Conservation (phyloP, 2,329 filamentous ascomycete genomes). For the Mycocentrospora acerina region DNA sequence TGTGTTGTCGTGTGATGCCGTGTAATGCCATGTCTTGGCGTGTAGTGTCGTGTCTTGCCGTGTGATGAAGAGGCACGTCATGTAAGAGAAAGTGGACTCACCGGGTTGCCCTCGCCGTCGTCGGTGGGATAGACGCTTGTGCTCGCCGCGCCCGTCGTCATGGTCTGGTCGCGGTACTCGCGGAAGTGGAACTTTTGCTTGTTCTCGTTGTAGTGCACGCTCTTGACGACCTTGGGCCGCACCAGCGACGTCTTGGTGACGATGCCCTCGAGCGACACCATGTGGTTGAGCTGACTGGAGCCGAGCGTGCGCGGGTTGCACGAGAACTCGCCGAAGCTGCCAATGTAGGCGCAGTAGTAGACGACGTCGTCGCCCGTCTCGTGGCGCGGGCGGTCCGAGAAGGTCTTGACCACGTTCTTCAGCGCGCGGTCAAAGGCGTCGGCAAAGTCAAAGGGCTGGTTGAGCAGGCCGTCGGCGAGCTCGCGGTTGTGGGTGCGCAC, state of each 20-base stretch:
- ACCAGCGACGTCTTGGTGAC: slow-evolving; percentile 96
- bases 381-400: slow-evolving; percentile 72
- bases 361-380: slow-evolving; percentile 74
- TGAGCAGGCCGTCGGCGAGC: slow-evolving; percentile 77
- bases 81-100: slow-evolving; percentile 42
- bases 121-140: slow-evolving; percentile 92
- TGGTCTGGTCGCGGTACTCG: slow-evolving; percentile 95
- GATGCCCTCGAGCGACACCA: slow-evolving; percentile 97
- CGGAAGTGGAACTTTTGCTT: slow-evolving; percentile 85
- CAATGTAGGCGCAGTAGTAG: slow-evolving; percentile 97
- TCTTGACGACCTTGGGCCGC: slow-evolving; percentile 95
- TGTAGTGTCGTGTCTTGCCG: too few species aligned
- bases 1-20: too few species aligned
- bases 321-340: slow-evolving; percentile 90
- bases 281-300: slow-evolving; percentile 86
- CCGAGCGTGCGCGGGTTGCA: slow-evolving; percentile 93
- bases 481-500: slow-evolving; percentile 84
- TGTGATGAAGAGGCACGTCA: too few species aligned
- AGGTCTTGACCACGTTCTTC: slow-evolving; percentile 80
- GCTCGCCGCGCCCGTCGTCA: slow-evolving; percentile 84
- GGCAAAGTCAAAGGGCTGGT: slow-evolving; percentile 83
- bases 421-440: slow-evolving; percentile 88
- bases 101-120: slow-evolving; percentile 87
- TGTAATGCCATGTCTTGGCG: too few species aligned
- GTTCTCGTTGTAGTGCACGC: slow-evolving; percentile 91